These are phyloP conservation scores for Lipomyces anomalus DNA, from an alignment of 805 yeast species.

Conservation along the genomic window DNA sequence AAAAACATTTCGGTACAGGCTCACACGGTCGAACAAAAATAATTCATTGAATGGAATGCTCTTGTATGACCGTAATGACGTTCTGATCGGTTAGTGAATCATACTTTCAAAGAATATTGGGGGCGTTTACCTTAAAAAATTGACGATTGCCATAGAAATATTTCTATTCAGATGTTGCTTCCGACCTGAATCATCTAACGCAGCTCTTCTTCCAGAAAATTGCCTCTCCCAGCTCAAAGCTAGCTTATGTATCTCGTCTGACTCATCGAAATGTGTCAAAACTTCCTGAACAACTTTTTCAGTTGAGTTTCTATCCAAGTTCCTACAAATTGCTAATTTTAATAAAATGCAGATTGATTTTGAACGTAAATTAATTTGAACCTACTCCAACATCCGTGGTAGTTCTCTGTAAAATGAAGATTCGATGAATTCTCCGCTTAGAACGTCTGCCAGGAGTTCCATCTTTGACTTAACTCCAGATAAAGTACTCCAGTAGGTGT, in stretches of 20 bases:
- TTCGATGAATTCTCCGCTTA: conserved; percentile 5
- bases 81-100: neutral
- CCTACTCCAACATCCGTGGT: neutral
- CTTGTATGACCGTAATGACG: conserved; percentile 2
- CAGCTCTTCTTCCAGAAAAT: no score
- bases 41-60: conserved; percentile 15
- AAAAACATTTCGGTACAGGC: conserved; percentile 4
- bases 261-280: no score
- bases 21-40: conserved; percentile 10
- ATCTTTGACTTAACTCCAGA: neutral
- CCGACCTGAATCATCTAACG: no score
- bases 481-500: neutral
- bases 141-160: neutral
- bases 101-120: neutral
- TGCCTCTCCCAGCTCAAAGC: no score
- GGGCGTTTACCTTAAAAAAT: neutral
- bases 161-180: conserved; percentile 1
- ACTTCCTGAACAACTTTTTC: no score
- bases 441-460: conserved; percentile 4
- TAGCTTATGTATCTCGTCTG: no score
- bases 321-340: no score
- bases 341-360: no score
- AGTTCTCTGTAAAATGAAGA: conserved; percentile 6
- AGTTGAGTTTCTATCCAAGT: no score
- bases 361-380: no score